Evolutionary conservation across 2,329 filamentous ascomycete species (phyloP).

Genomic region (Fusarium veterinarium): DNA sequence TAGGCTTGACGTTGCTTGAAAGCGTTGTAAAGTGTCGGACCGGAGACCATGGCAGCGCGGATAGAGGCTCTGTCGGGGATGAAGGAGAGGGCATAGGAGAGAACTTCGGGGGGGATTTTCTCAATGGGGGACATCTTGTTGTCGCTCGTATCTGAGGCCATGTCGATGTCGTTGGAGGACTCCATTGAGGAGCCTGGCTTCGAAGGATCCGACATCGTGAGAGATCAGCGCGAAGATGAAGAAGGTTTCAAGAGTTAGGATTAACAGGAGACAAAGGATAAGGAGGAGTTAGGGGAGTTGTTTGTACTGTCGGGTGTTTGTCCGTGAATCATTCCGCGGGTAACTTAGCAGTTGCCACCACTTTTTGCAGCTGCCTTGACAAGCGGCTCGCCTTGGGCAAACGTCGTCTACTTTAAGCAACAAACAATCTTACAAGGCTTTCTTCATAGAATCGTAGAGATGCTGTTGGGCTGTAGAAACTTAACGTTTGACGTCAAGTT

Average conservation of each 20-base stretch:
- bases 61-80: constrained; percentile 1
- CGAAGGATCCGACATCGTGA: constrained; percentile 3
- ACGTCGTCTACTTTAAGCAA: background rate
- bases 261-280: background rate
- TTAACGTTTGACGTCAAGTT: background rate
- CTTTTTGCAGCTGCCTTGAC: background rate
- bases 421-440: accelerated
- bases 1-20: background rate
- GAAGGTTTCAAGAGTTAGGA: background rate
- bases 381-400: background rate
- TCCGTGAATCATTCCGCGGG: background rate
- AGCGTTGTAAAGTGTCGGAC: constrained; percentile 1
- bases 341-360: background rate
- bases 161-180: background rate
- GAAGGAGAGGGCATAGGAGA: constrained; percentile 15
- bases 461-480: background rate
- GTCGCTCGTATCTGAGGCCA: background rate
- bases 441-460: background rate
- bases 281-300: background rate
- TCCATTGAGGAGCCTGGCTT: background rate
- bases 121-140: background rate
- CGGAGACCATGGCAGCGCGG: background rate
- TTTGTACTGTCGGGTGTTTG: background rate
- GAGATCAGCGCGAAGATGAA: background rate
- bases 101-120: background rate